Evolutionary conservation across 2,329 filamentous ascomycete genomes (phyloP).

Genomic region (Ophiostoma populinum): DNA sequence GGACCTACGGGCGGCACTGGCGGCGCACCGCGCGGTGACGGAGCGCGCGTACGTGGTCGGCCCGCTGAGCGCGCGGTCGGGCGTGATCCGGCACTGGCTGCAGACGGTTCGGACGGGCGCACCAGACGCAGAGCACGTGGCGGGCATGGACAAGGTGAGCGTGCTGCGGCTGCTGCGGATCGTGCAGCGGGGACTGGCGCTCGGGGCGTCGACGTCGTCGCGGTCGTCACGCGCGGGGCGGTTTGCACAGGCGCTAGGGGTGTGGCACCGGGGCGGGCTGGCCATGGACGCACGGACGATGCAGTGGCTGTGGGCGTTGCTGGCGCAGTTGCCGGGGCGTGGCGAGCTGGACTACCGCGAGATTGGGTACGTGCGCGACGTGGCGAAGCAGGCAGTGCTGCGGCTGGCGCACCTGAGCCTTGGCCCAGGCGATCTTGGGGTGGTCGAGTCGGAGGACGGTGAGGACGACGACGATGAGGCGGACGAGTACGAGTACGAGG

Average conservation of each 20-base stretch:
- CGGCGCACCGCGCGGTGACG: constrained; percentile 27
- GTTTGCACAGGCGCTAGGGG: constrained; percentile 5
- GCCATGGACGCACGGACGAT: constrained; percentile 50
- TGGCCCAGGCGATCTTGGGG: constrained; percentile 33
- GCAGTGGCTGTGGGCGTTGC: constrained; percentile 70
- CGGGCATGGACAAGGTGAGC: constrained; percentile 47
- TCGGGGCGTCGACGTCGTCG: constrained; percentile 18
- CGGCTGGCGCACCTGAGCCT: constrained; percentile 36
- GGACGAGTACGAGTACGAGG: constrained; percentile 24
- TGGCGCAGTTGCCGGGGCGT: constrained; percentile 56
- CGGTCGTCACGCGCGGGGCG: constrained; percentile 9
- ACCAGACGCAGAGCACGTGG: constrained; percentile 40
- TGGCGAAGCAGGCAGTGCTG: constrained; percentile 60
- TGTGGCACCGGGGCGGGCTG: constrained; percentile 25
- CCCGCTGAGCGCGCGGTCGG: constrained; percentile 31
- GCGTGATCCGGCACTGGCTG: constrained; percentile 34
- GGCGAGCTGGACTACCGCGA: constrained; percentile 62
- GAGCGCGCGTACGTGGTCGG: constrained; percentile 25
- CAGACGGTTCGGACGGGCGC: constrained; percentile 33
- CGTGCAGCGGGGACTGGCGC: constrained; percentile 45
- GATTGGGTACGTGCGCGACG: constrained; percentile 57
- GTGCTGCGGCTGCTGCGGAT: constrained; percentile 51
- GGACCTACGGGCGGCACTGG: constrained; percentile 42
- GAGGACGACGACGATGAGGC: constrained; percentile 25
- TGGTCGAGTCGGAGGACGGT: constrained; percentile 10